Conservation (phyloP, 1,284 basidiomycete genomes). For the Tetrapyrgos nigripes region DNA sequence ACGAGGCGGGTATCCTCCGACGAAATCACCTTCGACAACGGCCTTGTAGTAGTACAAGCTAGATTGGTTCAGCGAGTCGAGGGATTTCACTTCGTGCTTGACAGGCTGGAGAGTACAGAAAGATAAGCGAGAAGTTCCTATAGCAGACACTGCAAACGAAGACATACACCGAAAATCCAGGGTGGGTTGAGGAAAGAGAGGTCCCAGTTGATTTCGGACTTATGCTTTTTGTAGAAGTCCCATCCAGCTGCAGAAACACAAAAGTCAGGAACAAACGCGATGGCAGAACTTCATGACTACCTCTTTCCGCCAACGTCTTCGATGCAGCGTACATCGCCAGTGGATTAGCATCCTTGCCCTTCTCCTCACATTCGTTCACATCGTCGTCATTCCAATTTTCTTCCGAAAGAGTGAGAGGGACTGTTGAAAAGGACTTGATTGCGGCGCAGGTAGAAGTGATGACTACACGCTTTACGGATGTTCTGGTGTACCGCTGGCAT, state of each 20-base stretch:
- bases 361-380: slow-evolving; percentile 56
- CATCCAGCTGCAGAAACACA: slow-evolving; percentile 33
- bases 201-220: slow-evolving; percentile 56
- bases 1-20: slow-evolving; percentile 31
- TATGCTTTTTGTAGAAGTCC: slow-evolving; percentile 64
- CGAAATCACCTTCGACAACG: slow-evolving; percentile 31
- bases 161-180: slow-evolving; percentile 43
- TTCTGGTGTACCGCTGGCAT: slow-evolving; percentile 27
- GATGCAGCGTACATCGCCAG: slow-evolving; percentile 60
- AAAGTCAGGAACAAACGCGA: background rate
- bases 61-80: slow-evolving; percentile 61
- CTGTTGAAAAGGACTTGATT: slow-evolving; percentile 20
- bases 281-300: slow-evolving; percentile 28
- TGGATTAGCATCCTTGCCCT: slow-evolving; percentile 52
- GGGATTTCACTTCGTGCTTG: slow-evolving; percentile 55
- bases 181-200: slow-evolving; percentile 63
- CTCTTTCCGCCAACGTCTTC: slow-evolving; percentile 76
- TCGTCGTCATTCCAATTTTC: slow-evolving; percentile 72
- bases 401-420: slow-evolving; percentile 43
- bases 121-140: background rate
- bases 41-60: slow-evolving; percentile 34
- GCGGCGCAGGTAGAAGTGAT: slow-evolving; percentile 55
- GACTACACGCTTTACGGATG: slow-evolving; percentile 65
- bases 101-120: slow-evolving; percentile 36
- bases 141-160: background rate